Evolutionary conservation across 2,329 filamentous ascomycete genomes (phyloP), one percentile per base, ranked within the genome.

Genomic region (Stemphylium vesicarium): DNA sequence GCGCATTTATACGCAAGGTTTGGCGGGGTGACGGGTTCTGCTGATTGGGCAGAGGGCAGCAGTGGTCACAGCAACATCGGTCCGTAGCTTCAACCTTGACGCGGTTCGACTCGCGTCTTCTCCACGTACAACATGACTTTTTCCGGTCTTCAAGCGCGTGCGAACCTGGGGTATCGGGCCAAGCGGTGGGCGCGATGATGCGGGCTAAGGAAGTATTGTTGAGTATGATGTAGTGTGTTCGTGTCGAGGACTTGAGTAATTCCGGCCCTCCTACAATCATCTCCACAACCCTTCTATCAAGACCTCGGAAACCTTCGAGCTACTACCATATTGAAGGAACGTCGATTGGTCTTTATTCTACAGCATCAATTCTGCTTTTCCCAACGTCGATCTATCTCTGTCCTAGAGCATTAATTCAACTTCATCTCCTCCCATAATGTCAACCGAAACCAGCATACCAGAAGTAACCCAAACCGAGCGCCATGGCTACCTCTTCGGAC

Each of bases 401-500:
- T n/a, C 4, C 42, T 16, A 18, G n/a, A 36, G 18, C 36, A 29
- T 26, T 32, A 11, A 26, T 2, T 18, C 20, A 24, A 41, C 8
- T 15, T 26, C 26, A 36, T 26, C n/a, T 13, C 11, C 4, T 33
- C 22, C 10, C 20, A 59, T 20, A 50, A 66, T 68, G 58, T 56
- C 63, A 12, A 56, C 53, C 15, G 53, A 58, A 39, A 60, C 52
- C 15, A 48, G 35, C 29, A 37, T 50, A 20, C 58, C 64, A 49
- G 55, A 64, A 3, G 46, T 59, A 22, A 59, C 58, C 18, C 58
- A 58, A 15, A 61, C 68, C 10, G 64, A 83, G 59, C 75, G 79
- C 20, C 78, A 82, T 60, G 82, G 81, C 58, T 85, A 84, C 61
- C 79, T 85, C 18, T 84, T 85, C 57, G 83, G 83, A 51, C 80